A percentile compares a stretch with the other conserved stretches of the same genome.
Evolutionary conservation across 1,139 yeast genomes (phyloP).

Genomic region (Sugiyamaella japonica): DNA sequence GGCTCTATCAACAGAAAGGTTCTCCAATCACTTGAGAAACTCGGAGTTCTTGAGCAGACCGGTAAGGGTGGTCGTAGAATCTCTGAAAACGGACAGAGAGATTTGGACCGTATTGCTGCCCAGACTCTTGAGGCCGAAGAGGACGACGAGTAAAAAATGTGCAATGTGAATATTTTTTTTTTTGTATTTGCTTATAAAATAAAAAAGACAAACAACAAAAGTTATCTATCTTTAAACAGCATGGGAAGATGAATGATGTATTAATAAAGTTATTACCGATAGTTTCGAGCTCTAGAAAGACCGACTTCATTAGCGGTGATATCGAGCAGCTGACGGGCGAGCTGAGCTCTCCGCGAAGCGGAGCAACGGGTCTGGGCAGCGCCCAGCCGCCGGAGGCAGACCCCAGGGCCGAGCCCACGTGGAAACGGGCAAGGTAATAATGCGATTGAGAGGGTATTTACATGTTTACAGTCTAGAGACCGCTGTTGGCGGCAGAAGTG

Average conservation of each 20-base stretch:
- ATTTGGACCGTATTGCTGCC: constrained; percentile 99
- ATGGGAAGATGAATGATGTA: constrained; percentile 16
- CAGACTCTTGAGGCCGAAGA: constrained; percentile 95
- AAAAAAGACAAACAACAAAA: constrained; percentile 7
- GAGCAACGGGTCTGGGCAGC: constrained; percentile 7
- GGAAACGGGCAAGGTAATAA: neutral
- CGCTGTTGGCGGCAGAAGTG: neutral
- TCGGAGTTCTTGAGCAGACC: constrained; percentile 94
- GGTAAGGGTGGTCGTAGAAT: constrained; percentile 99
- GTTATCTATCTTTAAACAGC: constrained; percentile 10
- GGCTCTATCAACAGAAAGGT: constrained; percentile 99
- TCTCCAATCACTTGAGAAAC: constrained; percentile 96
- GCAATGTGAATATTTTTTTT: neutral
- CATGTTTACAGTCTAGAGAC: constrained; percentile 1
- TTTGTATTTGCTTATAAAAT: constrained; percentile 9
- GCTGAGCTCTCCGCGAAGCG: constrained; percentile 14
- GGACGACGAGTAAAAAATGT: constrained; percentile 48
- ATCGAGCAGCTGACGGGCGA: no score
- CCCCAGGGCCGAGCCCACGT: no score
- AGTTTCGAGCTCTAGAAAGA: no score
- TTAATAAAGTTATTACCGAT: constrained; percentile 12
- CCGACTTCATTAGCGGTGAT: no score
- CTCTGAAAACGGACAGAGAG: constrained; percentile 99
- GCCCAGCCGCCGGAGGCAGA: constrained; percentile 14
- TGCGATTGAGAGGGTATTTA: constrained; percentile 1